A percentile compares a stretch with the other conserved stretches of the same genome.
phyloP scores from a whole-genome alignment of 148 eudicot species.

The Rhododendron henanense region DNA sequence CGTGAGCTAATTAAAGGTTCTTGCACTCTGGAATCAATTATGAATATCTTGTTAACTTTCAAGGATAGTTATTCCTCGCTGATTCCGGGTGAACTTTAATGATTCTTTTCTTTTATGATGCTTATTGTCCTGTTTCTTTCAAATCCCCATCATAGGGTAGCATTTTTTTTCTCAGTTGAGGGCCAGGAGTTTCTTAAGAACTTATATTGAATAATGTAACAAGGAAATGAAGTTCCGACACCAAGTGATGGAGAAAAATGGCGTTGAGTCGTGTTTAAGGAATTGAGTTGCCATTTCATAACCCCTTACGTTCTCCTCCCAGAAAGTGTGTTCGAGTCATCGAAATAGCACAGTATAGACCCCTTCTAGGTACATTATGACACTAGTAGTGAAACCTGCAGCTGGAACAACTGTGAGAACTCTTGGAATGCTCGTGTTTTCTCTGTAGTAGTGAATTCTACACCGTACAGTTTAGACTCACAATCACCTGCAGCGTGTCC shows the following conservation, averaged over 20 bases:
- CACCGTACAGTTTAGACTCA: neutral
- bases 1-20: neutral
- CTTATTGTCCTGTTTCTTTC: neutral
- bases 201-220: neutral
- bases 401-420: neutral
- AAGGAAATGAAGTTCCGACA: neutral
- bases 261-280: neutral
- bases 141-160: neutral
- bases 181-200: neutral
- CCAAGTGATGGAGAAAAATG: neutral
- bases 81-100: neutral
- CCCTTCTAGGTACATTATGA: neutral
- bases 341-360: neutral
- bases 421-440: neutral
- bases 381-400: neutral
- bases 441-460: neutral
- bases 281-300: neutral
- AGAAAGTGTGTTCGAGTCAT: neutral
- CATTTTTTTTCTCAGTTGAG: neutral
- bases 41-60: neutral
- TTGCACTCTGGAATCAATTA: neutral
- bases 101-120: neutral
- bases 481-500: neutral
- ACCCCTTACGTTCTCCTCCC: neutral
- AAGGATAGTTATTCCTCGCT: neutral